These are phyloP conservation scores for Rhizophagus clarus DNA, from an alignment of 192 early-diverging fungal genomes.

Conservation along the genomic window DNA sequence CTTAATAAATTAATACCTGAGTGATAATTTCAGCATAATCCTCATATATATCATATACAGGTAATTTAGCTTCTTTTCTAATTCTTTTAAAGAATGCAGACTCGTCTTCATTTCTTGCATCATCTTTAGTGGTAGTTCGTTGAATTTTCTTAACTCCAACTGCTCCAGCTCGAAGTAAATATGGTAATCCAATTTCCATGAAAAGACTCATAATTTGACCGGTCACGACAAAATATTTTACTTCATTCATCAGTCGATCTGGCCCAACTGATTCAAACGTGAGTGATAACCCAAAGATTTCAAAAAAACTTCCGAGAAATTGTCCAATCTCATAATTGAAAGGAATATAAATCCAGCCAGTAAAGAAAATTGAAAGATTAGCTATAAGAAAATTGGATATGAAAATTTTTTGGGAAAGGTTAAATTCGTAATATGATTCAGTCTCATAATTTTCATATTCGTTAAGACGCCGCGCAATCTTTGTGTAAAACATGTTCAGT, in stretches of 20 bases:
- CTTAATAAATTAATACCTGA: constrained; percentile 55
- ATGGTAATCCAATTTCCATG: constrained; percentile 77
- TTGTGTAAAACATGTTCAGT: constrained; percentile 66
- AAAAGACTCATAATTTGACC: constrained; percentile 78
- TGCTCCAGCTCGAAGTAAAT: constrained; percentile 50
- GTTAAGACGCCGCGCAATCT: constrained; percentile 63
- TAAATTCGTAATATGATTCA: constrained; percentile 65
- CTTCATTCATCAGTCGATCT: constrained; percentile 54
- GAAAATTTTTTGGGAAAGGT: constrained; percentile 83
- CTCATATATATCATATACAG: constrained; percentile 80
- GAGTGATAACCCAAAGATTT: constrained; percentile 35
- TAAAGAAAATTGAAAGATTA: constrained; percentile 83
- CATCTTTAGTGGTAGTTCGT: constrained; percentile 22
- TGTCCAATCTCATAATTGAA: constrained; percentile 68
- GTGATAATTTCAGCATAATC: constrained; percentile 94
- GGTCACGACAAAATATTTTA: constrained; percentile 82
- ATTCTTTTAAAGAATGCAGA: constrained; percentile 55
- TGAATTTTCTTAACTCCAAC: constrained; percentile 40
- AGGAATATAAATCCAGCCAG: constrained; percentile 89
- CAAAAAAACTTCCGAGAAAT: constrained; percentile 44
- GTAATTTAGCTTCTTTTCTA: constrained; percentile 60
- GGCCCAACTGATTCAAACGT: constrained; percentile 54
- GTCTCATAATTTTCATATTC: constrained; percentile 86
- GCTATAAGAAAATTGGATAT: constrained; percentile 81
- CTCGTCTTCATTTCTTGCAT: constrained; percentile 37